These are phyloP conservation scores for Antitrichia curtipendula DNA, from an alignment of 225 moss, liverwort and hornwort genomes.

Conservation along the genomic window DNA sequence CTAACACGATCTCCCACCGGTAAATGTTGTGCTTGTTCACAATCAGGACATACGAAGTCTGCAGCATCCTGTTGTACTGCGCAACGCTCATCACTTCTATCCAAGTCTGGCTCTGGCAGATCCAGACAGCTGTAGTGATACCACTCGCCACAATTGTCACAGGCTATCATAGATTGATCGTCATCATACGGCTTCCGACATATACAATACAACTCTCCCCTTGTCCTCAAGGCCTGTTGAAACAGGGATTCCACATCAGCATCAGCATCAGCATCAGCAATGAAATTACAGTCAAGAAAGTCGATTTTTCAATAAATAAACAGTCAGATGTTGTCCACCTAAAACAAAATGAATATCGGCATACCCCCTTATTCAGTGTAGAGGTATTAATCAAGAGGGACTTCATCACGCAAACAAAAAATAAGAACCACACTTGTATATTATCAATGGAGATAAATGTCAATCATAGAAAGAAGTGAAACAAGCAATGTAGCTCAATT, in stretches of 20 bases:
- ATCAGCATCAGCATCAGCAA: background rate
- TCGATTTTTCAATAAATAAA: background rate
- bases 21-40: slow-evolving; percentile 26
- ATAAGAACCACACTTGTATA: background rate
- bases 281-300: background rate
- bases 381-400: background rate
- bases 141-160: slow-evolving; percentile 90
- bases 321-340: background rate
- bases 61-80: slow-evolving; percentile 24
- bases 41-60: slow-evolving; percentile 78
- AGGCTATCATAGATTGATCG: slow-evolving; percentile 80
- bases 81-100: slow-evolving; percentile 31
- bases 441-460: background rate
- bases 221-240: slow-evolving; percentile 49
- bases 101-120: slow-evolving; percentile 60
- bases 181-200: slow-evolving; percentile 88
- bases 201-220: slow-evolving; percentile 71
- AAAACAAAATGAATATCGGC: background rate
- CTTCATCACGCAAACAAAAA: background rate
- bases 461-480: background rate
- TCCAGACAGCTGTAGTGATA: slow-evolving; percentile 85
- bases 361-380: background rate
- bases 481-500: background rate
- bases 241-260: background rate
- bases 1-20: background rate